Evolutionary conservation across 176 grass and related monocot species (phyloP), one percentile per base, ranked within the genome.

Genomic region (Ampelocalamus luodianensis): DNA sequence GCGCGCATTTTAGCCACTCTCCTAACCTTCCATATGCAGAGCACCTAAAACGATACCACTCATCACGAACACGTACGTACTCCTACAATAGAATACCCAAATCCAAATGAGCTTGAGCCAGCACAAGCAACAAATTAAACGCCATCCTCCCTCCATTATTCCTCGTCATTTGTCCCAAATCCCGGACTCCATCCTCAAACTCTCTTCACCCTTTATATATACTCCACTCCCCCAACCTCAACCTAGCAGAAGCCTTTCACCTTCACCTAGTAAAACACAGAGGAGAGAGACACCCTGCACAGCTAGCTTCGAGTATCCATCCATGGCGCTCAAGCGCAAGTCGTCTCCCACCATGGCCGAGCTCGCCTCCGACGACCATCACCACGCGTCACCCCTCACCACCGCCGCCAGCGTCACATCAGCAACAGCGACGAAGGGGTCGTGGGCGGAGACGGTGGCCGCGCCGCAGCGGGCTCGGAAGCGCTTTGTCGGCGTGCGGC

Each of bases 401-500:
- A 9, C 61, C 60, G 0, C 51, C 7, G 51, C 8, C 51, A 60
- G 6, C 39, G 43, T 79, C 43, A 46, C 27, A 1, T 4, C 26
- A 5, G 39, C 23, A 17, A 7, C 51, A 4, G 61, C 32, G 48
- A 1, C 59, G 29, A 5, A 40, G 59, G 62, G 45, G 44, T 1
- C 65, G 3, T 61, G 39, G 16, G 27, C 13, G 7, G 54, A 45
- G 13, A 74, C 12, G 74, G 64, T 18, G 39, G 66, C 43, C 7
- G 7, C 60, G 1, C 13, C 18, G 20, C 78, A 59, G 71, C 78
- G 49, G 4, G 50, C 16, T 1, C 18, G 79, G 79, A 87, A 87
- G 71, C 86, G 79, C 13, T 93, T 93, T 63, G 89, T 97, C 0
- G 94, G 94, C 24, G 94, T 97, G 6, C 71, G 94, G 77, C 89